Percentiles rank a stretch among this genome's conserved stretches.
These are phyloP conservation scores for Zea luxurians DNA, from an alignment of 176 grass and related monocot genomes.

Conservation along the genomic window DNA sequence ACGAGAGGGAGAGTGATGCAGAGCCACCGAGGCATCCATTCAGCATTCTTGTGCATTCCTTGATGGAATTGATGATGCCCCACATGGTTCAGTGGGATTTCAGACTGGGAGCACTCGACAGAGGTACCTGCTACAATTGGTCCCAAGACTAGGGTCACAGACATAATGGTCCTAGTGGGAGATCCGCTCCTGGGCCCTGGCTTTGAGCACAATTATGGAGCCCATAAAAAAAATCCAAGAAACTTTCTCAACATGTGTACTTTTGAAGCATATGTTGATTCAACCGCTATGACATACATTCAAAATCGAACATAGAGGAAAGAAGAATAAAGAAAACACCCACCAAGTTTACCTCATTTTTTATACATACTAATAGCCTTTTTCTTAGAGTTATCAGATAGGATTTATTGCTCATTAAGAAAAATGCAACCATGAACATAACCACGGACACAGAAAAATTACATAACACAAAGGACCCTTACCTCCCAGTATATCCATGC, in stretches of 20 bases:
- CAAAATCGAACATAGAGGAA: background rate
- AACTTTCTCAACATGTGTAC: background rate
- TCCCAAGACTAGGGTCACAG: background rate
- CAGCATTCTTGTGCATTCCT: background rate
- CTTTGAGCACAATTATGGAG: background rate
- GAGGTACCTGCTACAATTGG: background rate
- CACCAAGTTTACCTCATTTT: background rate
- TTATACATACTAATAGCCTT: background rate
- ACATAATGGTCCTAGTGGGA: background rate
- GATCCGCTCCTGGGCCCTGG: too few relatives aligned
- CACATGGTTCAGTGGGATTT: background rate
- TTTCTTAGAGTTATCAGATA: background rate
- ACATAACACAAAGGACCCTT: conserved; percentile 10
- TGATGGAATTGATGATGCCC: background rate
- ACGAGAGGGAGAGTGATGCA: background rate
- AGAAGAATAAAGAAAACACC: background rate
- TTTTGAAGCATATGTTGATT: background rate
- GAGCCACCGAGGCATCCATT: background rate
- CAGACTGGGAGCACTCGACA: background rate
- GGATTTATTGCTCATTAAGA: background rate
- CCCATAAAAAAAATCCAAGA: background rate
- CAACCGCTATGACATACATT: conserved; percentile 8
- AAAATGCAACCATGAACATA: background rate
- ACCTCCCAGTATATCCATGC: conserved; percentile 97
- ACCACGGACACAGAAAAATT: background rate